Percentiles rank a stretch among this genome's conserved stretches.
phyloP scores from a whole-genome alignment of 352 stramenopile species.

The Phytophthora hybrid region DNA sequence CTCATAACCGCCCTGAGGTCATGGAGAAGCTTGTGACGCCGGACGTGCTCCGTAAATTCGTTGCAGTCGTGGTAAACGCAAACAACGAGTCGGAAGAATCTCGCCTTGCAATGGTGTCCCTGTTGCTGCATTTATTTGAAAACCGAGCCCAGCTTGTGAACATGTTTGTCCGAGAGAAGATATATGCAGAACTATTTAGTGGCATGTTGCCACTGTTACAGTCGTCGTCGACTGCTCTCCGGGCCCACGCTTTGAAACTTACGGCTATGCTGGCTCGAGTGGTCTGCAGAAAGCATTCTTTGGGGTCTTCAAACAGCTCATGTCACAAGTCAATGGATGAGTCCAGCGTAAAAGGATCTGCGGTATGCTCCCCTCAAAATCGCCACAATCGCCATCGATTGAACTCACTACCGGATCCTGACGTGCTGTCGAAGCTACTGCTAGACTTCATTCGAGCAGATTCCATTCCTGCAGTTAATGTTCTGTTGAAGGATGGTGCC shows the following conservation, averaged over 20 bases:
- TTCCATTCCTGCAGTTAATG: constrained; percentile 75
- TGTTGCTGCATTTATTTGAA: constrained; percentile 79
- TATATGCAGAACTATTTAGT: constrained; percentile 70
- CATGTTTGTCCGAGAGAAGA: constrained; percentile 61
- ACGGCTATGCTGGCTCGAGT: constrained; percentile 60
- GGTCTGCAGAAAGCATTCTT: constrained; percentile 57
- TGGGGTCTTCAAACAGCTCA: constrained; percentile 8
- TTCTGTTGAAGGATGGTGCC: constrained; percentile 79
- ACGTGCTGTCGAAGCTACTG: constrained; percentile 68
- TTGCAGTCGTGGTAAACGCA: constrained; percentile 56
- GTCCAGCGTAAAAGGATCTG: constrained; percentile 5
- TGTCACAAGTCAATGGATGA: constrained; percentile 18
- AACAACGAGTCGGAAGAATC: constrained; percentile 75
- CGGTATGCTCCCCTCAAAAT: constrained; percentile 14
- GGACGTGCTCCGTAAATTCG: constrained; percentile 64
- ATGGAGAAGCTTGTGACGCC: constrained; percentile 55
- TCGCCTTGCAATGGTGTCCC: constrained; percentile 63
- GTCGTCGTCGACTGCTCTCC: constrained; percentile 50
- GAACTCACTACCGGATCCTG: constrained; percentile 65
- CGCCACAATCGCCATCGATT: constrained; percentile 44
- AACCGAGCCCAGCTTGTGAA: constrained; percentile 58
- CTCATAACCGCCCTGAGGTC: constrained; percentile 37
- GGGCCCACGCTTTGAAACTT: constrained; percentile 61
- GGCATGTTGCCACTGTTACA: constrained; percentile 55
- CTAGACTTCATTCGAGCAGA: constrained; percentile 80